Conservation (phyloP, 768 basidiomycete species). For the Omphalotus guepiniiformis region DNA sequence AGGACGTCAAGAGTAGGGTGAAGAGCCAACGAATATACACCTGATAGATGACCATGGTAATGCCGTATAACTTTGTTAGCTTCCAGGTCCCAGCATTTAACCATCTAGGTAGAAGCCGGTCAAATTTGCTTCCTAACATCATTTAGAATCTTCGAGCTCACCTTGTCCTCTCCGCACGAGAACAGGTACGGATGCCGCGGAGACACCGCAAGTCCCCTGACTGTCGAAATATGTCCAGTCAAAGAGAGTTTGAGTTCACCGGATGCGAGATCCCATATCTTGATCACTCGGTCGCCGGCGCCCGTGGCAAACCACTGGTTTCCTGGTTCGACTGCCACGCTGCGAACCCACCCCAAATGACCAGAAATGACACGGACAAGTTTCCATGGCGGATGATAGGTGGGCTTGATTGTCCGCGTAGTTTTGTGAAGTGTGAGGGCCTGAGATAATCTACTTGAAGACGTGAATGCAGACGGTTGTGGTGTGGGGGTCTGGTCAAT, state of each 20-base stretch:
- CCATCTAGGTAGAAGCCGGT: constrained; percentile 62
- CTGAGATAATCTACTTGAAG: constrained; percentile 69
- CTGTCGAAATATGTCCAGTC: constrained; percentile 97
- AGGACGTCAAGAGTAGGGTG: constrained; percentile 96
- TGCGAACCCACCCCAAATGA: constrained; percentile 96
- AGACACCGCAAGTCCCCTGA: constrained; percentile 90
- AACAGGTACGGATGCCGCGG: constrained; percentile 94
- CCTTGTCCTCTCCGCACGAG: constrained; percentile 98
- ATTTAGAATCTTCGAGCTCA: constrained; percentile 21
- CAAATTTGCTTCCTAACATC: not conserved
- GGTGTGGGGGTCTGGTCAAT: constrained; percentile 71
- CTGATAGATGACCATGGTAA: constrained; percentile 97
- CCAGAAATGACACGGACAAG: constrained; percentile 95
- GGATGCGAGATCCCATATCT: constrained; percentile 97
- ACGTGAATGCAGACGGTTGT: constrained; percentile 67
- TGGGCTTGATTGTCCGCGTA: constrained; percentile 89
- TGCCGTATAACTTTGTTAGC: constrained; percentile 98
- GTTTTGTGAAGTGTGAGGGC: constrained; percentile 92
- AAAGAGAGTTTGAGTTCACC: constrained; percentile 97
- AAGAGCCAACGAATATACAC: constrained; percentile 89
- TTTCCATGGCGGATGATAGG: constrained; percentile 96
- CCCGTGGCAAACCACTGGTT: constrained; percentile 99
- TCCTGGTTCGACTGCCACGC: constrained; percentile 94
- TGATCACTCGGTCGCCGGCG: constrained; percentile 96
- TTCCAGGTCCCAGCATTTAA: constrained; percentile 99